phyloP scores from a whole-genome alignment of 352 stramenopile genomes.

The Pelagophyceae sp. region DNA sequence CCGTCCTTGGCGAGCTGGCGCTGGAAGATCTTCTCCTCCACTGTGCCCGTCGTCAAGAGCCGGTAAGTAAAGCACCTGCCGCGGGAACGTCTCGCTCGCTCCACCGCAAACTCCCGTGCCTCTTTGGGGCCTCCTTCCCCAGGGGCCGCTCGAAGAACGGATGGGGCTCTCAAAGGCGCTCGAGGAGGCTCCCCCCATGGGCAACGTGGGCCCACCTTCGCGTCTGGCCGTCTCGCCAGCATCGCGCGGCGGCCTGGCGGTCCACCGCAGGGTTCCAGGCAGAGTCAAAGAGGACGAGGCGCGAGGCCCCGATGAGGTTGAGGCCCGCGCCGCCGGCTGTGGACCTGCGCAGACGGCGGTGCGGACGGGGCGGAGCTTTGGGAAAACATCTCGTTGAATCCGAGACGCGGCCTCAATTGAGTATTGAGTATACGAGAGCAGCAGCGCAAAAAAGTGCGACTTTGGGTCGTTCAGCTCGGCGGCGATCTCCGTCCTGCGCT shows the following conservation, averaged over 20 bases:
- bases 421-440: too few relatives aligned
- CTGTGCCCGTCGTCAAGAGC: conserved; percentile 81
- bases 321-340: conserved; percentile 78
- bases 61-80: conserved; percentile 95
- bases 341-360: too few relatives aligned
- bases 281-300: conserved; percentile 88
- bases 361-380: too few relatives aligned
- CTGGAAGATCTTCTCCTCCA: conserved; percentile 98
- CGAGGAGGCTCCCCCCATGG: too few relatives aligned
- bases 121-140: too few relatives aligned
- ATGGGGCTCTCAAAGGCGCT: too few relatives aligned
- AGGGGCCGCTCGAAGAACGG: too few relatives aligned
- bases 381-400: too few relatives aligned
- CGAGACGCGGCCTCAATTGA: too few relatives aligned
- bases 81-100: too few relatives aligned
- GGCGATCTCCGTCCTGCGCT: neutral
- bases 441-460: neutral
- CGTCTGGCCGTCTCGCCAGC: conserved; percentile 96
- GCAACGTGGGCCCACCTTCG: too few relatives aligned
- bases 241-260: conserved; percentile 78
- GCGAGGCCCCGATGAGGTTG: conserved; percentile 94
- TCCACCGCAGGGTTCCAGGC: conserved; percentile 87
- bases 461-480: conserved; percentile 51
- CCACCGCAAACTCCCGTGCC: too few relatives aligned
- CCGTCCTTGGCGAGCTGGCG: conserved; percentile 94